Conservation (phyloP, 2,329 filamentous ascomycete genomes). For the Fusarium sp. region DNA sequence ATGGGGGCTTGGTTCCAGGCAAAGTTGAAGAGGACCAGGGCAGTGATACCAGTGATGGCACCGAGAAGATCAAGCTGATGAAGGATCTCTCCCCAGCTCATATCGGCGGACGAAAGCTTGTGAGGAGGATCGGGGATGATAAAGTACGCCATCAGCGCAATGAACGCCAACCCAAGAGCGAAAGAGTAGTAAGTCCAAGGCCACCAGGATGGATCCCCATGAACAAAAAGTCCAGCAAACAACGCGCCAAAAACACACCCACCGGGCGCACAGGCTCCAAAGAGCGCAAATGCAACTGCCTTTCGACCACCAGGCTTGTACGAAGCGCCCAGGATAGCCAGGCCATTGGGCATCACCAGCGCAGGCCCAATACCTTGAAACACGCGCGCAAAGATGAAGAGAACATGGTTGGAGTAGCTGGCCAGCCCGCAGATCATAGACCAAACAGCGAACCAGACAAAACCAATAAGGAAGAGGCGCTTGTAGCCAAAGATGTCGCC, state of each 20-base stretch:
- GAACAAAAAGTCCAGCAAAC: slow-evolving; percentile 52
- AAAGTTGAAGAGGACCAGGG: slow-evolving; percentile 71
- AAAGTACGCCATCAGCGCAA: slow-evolving; percentile 46
- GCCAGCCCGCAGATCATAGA: slow-evolving; percentile 57
- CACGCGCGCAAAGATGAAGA: slow-evolving; percentile 62
- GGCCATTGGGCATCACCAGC: slow-evolving; percentile 69
- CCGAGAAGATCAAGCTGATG: slow-evolving; percentile 53
- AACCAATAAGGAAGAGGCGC: slow-evolving; percentile 61
- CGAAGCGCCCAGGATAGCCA: slow-evolving; percentile 68
- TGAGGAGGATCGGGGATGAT: slow-evolving; percentile 47
- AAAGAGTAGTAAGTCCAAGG: slow-evolving; percentile 59
- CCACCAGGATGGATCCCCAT: slow-evolving; percentile 53
- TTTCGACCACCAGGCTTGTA: slow-evolving; percentile 67
- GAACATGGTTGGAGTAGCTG: slow-evolving; percentile 50
- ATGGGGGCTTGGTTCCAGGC: slow-evolving; percentile 73
- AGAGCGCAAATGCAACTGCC: slow-evolving; percentile 66
- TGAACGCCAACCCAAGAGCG: slow-evolving; percentile 47
- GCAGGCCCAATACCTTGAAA: slow-evolving; percentile 71
- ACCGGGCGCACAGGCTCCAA: slow-evolving; percentile 57
- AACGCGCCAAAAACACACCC: slow-evolving; percentile 56
- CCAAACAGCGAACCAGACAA: slow-evolving; percentile 64
- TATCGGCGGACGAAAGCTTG: slow-evolving; percentile 12
- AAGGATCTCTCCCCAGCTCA: slow-evolving; percentile 34
- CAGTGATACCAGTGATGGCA: slow-evolving; percentile 58
- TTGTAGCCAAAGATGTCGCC: slow-evolving; percentile 68